Evolutionary conservation across 805 yeast species (phyloP).

Genomic region (Yamadazyma sp.): DNA sequence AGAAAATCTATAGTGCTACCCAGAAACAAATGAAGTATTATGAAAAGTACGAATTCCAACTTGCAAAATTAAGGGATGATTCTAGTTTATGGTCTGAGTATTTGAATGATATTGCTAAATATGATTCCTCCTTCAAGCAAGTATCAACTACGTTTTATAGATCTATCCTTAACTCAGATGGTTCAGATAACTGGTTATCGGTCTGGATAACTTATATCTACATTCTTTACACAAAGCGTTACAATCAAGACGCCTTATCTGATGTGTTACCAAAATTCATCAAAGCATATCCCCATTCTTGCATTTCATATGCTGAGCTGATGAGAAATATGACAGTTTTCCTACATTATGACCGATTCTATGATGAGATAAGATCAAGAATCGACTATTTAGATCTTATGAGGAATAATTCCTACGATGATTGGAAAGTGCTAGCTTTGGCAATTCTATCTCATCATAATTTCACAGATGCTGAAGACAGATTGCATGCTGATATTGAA

Average conservation of each 20-base stretch:
- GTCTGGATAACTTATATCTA: slow-evolving; percentile 30
- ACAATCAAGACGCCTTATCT: slow-evolving; percentile 8
- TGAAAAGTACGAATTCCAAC: slow-evolving; percentile 33
- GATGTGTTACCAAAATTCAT: slow-evolving; percentile 19
- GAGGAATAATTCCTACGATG: slow-evolving; percentile 17
- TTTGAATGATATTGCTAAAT: slow-evolving; percentile 24
- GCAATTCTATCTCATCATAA: slow-evolving; percentile 19
- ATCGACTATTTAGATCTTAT: slow-evolving; percentile 15
- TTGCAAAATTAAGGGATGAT: slow-evolving; percentile 17
- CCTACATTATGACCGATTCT: slow-evolving; percentile 1
- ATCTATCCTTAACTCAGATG: slow-evolving; percentile 15
- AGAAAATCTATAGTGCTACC: slow-evolving; percentile 26
- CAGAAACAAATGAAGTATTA: slow-evolving; percentile 23
- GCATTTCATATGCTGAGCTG: slow-evolving; percentile 25
- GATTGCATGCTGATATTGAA: slow-evolving; percentile 17
- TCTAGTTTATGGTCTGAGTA: slow-evolving; percentile 30
- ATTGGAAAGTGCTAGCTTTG: slow-evolving; percentile 33
- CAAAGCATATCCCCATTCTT: slow-evolving; percentile 20
- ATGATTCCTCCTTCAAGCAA: slow-evolving; percentile 11
- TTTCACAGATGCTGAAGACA: slow-evolving; percentile 1
- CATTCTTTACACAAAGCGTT: slow-evolving; percentile 20
- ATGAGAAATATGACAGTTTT: slow-evolving; percentile 13
- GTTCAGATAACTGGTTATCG: slow-evolving; percentile 13
- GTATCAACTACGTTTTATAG: slow-evolving; percentile 28
- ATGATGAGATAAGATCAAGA: slow-evolving; percentile 12